Conservation (phyloP, 352 stramenopile species). For the Globisporangium irregulare region DNA sequence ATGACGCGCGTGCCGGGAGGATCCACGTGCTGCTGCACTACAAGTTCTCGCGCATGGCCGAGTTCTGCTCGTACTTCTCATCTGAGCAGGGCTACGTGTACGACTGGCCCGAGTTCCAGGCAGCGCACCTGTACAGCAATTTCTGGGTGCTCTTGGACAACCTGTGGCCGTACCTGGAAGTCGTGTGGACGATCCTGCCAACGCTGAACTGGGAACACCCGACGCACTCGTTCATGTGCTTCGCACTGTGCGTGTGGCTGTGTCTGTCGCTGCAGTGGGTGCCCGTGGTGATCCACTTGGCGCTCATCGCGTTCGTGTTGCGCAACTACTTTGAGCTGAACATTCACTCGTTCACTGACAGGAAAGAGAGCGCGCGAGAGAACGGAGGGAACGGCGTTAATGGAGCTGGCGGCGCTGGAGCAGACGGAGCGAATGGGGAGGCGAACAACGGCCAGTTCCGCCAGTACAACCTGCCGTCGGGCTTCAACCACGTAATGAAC, state of each 20-base stretch:
- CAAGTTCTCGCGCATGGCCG: slow-evolving; percentile 84
- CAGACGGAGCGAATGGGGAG: slow-evolving; percentile 30
- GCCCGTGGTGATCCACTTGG: slow-evolving; percentile 73
- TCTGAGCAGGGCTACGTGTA: slow-evolving; percentile 70
- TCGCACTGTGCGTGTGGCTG: slow-evolving; percentile 79
- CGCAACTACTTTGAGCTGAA: slow-evolving; percentile 86
- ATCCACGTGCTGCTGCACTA: slow-evolving; percentile 86
- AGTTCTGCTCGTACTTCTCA: slow-evolving; percentile 81
- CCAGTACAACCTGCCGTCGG: slow-evolving; percentile 76
- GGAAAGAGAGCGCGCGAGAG: slow-evolving; percentile 26
- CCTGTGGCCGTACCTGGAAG: slow-evolving; percentile 82
- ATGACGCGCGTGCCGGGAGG: slow-evolving; percentile 70
- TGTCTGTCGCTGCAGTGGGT: slow-evolving; percentile 83
- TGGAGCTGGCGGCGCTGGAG: background rate
- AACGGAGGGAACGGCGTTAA: background rate
- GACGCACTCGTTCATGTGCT: slow-evolving; percentile 84
- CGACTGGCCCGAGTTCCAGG: slow-evolving; percentile 81
- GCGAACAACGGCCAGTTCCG: slow-evolving; percentile 48
- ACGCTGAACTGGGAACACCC: slow-evolving; percentile 86
- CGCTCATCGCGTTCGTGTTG: slow-evolving; percentile 75
- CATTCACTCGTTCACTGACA: slow-evolving; percentile 73
- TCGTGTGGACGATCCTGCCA: slow-evolving; percentile 78
- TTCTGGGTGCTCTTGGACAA: slow-evolving; percentile 85
- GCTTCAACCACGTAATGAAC: slow-evolving; percentile 88
- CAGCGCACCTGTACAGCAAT: slow-evolving; percentile 81